phyloP scores from a whole-genome alignment of 371 early-diverging fungal genomes.

The Mucor mucedo region DNA sequence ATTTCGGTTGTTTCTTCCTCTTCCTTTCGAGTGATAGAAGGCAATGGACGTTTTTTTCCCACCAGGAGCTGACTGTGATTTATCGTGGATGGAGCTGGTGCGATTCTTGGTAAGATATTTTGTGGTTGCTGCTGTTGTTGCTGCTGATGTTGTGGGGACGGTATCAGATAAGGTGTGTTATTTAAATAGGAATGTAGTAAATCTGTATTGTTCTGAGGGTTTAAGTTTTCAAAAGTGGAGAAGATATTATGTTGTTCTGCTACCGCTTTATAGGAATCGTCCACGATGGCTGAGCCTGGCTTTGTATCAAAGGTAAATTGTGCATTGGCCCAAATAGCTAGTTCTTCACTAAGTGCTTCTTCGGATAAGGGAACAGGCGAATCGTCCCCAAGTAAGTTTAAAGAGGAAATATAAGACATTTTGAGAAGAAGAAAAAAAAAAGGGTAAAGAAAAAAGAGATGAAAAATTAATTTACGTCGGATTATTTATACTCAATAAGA shows the following conservation, averaged over 20 bases:
- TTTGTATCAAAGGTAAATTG: constrained; percentile 71
- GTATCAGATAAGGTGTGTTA: background rate
- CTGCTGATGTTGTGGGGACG: constrained; percentile 14
- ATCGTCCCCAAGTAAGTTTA: constrained; percentile 46
- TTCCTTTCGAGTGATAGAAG: background rate
- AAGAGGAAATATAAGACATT: constrained; percentile 56
- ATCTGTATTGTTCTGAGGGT: background rate
- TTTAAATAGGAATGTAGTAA: constrained; percentile 8
- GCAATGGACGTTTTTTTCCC: constrained; percentile 10
- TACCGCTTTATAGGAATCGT: constrained; percentile 24
- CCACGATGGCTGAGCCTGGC: constrained; percentile 48
- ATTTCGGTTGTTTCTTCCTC: constrained; percentile 24
- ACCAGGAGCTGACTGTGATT: background rate
- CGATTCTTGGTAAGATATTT: constrained; percentile 37
- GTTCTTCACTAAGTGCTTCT: constrained; percentile 46
- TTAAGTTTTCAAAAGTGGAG: constrained; percentile 11
- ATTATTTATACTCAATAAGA: background rate
- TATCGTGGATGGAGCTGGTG: constrained; percentile 33
- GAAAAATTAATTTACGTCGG: background rate
- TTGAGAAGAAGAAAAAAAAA: constrained; percentile 9
- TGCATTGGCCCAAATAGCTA: constrained; percentile 73
- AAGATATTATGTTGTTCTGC: constrained; percentile 21
- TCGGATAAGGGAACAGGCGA: constrained; percentile 44
- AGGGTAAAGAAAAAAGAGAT: constrained; percentile 2
- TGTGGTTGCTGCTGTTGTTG: constrained; percentile 10